These are phyloP conservation scores for Trichophyton benhamiae DNA, from an alignment of 2,329 filamentous ascomycete genomes.

Conservation along the genomic window DNA sequence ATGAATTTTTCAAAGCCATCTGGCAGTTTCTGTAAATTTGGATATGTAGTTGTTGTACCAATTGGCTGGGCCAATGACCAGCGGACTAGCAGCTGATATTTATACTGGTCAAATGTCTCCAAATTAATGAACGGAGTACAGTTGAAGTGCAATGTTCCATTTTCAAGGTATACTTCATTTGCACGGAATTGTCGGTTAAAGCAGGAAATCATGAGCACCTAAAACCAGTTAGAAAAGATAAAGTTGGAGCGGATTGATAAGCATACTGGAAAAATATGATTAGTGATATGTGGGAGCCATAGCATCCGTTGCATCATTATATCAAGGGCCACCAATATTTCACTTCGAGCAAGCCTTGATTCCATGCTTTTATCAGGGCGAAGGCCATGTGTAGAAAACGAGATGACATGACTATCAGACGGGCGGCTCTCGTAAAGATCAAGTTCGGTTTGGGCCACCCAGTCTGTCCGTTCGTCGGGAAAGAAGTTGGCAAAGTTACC, in stretches of 20 bases:
- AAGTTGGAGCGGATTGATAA: background rate
- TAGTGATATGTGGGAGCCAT: background rate
- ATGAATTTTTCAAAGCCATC: background rate
- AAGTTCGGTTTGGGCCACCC: background rate
- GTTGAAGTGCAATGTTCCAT: background rate
- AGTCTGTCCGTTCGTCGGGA: background rate
- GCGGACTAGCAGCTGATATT: background rate
- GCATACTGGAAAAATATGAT: background rate
- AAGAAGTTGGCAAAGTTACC: background rate
- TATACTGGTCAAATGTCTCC: background rate
- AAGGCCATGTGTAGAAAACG: background rate
- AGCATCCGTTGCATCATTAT: background rate
- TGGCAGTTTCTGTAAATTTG: background rate
- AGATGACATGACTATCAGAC: background rate
- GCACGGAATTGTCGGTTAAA: background rate
- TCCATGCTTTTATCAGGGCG: background rate
- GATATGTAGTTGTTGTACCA: background rate
- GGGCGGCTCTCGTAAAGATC: background rate
- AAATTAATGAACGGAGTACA: background rate
- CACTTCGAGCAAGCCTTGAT: background rate
- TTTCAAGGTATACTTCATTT: background rate
- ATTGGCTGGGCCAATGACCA: background rate
- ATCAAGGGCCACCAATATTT: background rate
- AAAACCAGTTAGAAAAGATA: background rate
- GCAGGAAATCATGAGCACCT: background rate